Evolutionary conservation across 2,329 filamentous ascomycete genomes (phyloP).

Genomic region (Clonostachys rosea): DNA sequence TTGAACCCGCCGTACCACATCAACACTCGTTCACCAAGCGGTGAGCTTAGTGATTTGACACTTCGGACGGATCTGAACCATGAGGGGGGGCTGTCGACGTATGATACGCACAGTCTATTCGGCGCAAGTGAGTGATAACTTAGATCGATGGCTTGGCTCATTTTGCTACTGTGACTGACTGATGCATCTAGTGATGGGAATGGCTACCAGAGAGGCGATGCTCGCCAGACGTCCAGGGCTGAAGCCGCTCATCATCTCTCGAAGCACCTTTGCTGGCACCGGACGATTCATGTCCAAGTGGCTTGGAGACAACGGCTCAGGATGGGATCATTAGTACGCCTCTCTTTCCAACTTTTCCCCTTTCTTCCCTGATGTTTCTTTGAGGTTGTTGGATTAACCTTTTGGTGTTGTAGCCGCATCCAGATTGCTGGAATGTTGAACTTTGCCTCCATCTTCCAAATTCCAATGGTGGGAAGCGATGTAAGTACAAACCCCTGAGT

Average conservation of each 20-base stretch:
- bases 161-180: constrained; percentile 5
- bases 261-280: constrained; percentile 71
- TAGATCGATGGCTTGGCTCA: not conserved
- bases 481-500: constrained; percentile 13
- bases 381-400: no score
- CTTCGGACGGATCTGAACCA: constrained; percentile 65
- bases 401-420: constrained; percentile 34
- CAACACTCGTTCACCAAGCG: constrained; percentile 9
- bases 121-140: constrained; percentile 26
- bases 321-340: constrained; percentile 47
- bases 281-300: constrained; percentile 60
- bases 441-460: constrained; percentile 61
- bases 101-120: constrained; percentile 72
- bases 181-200: constrained; percentile 61
- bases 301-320: constrained; percentile 52
- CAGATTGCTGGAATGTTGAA: constrained; percentile 55
- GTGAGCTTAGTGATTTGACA: constrained; percentile 50
- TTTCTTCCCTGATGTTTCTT: no score
- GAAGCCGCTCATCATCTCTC: constrained; percentile 67
- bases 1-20: constrained; percentile 6
- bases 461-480: constrained; percentile 67
- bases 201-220: constrained; percentile 60
- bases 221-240: constrained; percentile 51
- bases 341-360: constrained; percentile 9
- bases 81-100: constrained; percentile 60